Base-by-base conservation (phyloP, 2,329 filamentous ascomycete species). In the Aspergillus ustus region DNA sequence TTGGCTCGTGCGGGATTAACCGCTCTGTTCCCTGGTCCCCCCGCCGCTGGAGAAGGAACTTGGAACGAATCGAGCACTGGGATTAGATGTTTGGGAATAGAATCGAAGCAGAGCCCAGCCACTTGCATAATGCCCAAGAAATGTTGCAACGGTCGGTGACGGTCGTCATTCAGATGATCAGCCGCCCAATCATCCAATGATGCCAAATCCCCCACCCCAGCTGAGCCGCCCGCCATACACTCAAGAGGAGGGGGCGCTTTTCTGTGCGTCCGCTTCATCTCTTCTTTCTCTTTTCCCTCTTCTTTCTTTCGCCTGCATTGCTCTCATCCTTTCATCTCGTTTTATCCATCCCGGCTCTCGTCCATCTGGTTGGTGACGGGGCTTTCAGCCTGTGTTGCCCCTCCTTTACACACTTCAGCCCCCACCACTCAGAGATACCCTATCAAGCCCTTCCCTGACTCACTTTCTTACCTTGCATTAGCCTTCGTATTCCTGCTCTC, bases 161-260 rank as follows among this genome's bases (percentile, higher is more conserved):
- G 22, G 53, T 52, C 59, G 53, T 53, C 54, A 57, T 61, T 52
- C 53, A 53, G 28, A 57, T 57, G 59, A 61, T 61, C 59, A 61
- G 59, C 53, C 59, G 62, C 59, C 62, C 62, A 63, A 63, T 61
- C 46, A 40, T 61, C 62, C 62, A 62, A 64, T 64, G 57, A 58
- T 60, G 60, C 57, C 52, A 60, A 58, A 44, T 65, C 52, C 60
- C 64, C 63, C 66, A 59, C 60, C 66, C 66, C 67, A 69, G 67
- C 67, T 69, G 67, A 67, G 57, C 62, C 59, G 59, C 59, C 59
- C 59, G 63, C 64, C 60, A 60, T 57, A 57, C 59, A 40, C 34
- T 40, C 34, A 37, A 13, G 34, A 40, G 56, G 57, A 51, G 43
- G 51, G 37, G 37, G 31, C 43, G 46, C 31, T 28, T 56, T 56